Evolutionary conservation across 1,139 yeast genomes (phyloP), one percentile per base, ranked within the genome.

Genomic region (Chernovozyma aurita): DNA sequence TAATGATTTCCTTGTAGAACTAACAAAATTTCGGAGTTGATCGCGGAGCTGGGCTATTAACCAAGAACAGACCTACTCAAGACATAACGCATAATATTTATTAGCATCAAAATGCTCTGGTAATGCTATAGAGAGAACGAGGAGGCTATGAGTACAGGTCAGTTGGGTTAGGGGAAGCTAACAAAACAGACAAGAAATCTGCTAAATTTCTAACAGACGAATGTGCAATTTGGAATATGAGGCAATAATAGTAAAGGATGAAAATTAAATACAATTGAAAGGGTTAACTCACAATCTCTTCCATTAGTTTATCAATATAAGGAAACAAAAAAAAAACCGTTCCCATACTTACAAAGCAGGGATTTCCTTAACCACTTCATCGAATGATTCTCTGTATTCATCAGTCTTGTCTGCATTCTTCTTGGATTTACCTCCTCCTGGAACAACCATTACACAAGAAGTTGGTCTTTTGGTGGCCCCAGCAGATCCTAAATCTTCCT

Each of bases 391-490:
- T 65, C 87, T 85, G 73, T 92, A 94, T 58, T 92, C 97, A 52
- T 83, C 92, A 42, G 80, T 74, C 54, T 86, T 85, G 53, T 84
- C 87, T 38, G 77, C 75, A 53, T 80, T 82, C 66, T 83, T 85
- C 67, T 80, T 81, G 55, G 82, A 75, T 68, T 86, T 85, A 42
- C 92, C 92, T 41, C 95, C 95, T 40, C 96, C 96, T 53, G 98
- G 98, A 37, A 90, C 95, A 53, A 94, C 77, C 90, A 94, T 87
- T 33, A 94, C 96, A 63, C 95, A 90, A 30, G 97, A 87, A 27
- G 99, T 94, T 51, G 98, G 98, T 73, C 99, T 83, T 73, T 92
- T 92, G 43, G 98, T 92, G 44, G 97, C 95, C 57, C 98, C 97
- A 24, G 99, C 98, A 45, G 95, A 84, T 28, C 99, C 99, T 49